These are phyloP conservation scores for Oryza glaberrima DNA, from an alignment of 176 grass and related monocot genomes.

Conservation along the genomic window DNA sequence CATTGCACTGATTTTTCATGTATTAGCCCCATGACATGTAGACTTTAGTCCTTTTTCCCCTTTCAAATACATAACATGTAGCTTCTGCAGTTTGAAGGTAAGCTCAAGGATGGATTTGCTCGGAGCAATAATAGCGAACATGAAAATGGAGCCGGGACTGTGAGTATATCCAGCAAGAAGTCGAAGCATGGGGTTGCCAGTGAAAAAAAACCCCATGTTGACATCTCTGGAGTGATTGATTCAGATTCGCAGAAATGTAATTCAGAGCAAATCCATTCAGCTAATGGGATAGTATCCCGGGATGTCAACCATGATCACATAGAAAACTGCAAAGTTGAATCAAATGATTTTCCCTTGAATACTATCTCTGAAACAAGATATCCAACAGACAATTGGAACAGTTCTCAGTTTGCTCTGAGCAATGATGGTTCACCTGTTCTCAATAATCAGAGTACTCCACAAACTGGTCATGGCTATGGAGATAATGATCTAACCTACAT, in stretches of 20 bases:
- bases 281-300: constrained; percentile 35
- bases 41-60: background rate
- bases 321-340: constrained; percentile 40
- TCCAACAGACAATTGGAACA: constrained; percentile 53
- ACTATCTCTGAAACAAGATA: constrained; percentile 39
- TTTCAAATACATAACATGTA: constrained; percentile 19
- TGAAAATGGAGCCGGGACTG: constrained; percentile 32
- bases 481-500: constrained; percentile 82
- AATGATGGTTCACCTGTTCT: constrained; percentile 55
- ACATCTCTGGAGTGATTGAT: constrained; percentile 31
- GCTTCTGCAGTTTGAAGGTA: constrained; percentile 60
- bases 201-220: constrained; percentile 41
- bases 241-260: constrained; percentile 48
- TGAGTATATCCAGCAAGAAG: constrained; percentile 48
- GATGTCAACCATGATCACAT: constrained; percentile 32
- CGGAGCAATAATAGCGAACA: constrained; percentile 34
- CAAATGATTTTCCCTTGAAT: constrained; percentile 31
- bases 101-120: constrained; percentile 63
- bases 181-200: constrained; percentile 39
- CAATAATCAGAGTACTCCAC: constrained; percentile 41
- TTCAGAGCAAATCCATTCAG: constrained; percentile 39
- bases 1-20: background rate
- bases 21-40: constrained; percentile 6
- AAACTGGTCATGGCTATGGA: constrained; percentile 50
- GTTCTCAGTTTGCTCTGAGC: constrained; percentile 41